phyloP scores from a whole-genome alignment of 805 yeast genomes.

The Teunomyces atbi region DNA sequence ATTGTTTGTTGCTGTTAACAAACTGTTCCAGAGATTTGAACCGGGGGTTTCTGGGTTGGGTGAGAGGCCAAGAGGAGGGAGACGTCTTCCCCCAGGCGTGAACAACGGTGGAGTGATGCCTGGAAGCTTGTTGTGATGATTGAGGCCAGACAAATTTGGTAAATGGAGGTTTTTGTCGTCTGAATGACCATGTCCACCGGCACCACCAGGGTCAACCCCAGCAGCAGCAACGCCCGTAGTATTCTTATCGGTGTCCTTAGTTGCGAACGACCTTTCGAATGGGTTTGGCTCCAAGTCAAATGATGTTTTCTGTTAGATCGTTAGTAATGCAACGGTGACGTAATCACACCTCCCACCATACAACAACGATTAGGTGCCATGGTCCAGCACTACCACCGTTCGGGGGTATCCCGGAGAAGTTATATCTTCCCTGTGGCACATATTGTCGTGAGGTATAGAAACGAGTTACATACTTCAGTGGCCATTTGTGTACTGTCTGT shows the following conservation, averaged over 20 bases:
- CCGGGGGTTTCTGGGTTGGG: conserved; percentile 58
- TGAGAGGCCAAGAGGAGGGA: conserved; percentile 52
- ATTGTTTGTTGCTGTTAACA: conserved; percentile 42
- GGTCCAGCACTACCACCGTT: not conserved
- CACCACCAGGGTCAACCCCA: conserved; percentile 4
- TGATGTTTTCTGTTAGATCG: conserved; percentile 37
- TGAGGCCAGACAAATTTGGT: conserved; percentile 30
- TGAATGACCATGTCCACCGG: conserved; percentile 4
- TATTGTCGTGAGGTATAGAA: not conserved
- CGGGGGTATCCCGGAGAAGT: not conserved
- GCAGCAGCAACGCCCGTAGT: not conserved
- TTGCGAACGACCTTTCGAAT: conserved; percentile 91
- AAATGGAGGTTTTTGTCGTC: conserved; percentile 32
- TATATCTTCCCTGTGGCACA: not conserved
- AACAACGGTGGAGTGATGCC: conserved; percentile 48
- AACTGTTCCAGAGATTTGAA: conserved; percentile 45
- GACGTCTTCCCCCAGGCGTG: conserved; percentile 59
- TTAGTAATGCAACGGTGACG: conserved; percentile 21
- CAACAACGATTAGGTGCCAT: not conserved
- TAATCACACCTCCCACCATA: conserved; percentile 9
- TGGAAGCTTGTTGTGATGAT: conserved; percentile 23
- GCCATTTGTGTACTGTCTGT: not conserved
- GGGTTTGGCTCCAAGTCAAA: conserved; percentile 92
- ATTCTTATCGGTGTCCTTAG: conserved; percentile 37
- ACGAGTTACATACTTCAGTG: not conserved